Percentiles rank a stretch among this genome's conserved stretches.
Conservation (phyloP, 495 filamentous ascomycete species). For the Jackrogersella minutella region DNA sequence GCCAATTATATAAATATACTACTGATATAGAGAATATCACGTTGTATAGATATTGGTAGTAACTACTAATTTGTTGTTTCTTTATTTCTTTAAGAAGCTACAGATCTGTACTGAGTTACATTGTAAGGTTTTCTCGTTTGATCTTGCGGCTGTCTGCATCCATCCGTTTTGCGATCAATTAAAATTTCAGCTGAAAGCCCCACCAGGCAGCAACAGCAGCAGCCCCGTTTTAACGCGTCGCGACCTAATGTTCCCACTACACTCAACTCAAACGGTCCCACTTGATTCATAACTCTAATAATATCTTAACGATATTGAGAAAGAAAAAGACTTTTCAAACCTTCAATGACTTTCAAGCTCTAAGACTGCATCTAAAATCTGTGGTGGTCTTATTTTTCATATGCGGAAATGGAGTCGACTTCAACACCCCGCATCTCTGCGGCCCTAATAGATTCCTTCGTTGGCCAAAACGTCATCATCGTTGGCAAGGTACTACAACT, state of each 20-base stretch:
- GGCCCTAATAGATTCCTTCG: slow-evolving; percentile 70
- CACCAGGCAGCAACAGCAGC: not conserved
- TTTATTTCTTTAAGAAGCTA: no score
- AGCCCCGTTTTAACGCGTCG: slow-evolving; percentile 9
- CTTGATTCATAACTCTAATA: not conserved
- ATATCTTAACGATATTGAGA: not conserved
- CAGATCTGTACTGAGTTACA: no score
- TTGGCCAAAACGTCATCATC: slow-evolving; percentile 78
- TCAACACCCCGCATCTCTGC: slow-evolving; percentile 77
- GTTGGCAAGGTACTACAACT: slow-evolving; percentile 85
- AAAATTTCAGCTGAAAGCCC: not conserved
- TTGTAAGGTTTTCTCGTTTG: no score
- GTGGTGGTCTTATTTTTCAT: not conserved
- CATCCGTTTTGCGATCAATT: not conserved
- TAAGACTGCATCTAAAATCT: not conserved
- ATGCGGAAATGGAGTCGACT: slow-evolving; percentile 52
- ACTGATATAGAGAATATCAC: no score
- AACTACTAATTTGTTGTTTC: no score
- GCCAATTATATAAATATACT: no score
- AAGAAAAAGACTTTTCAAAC: not conserved
- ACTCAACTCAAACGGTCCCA: not conserved
- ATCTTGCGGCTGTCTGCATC: no score
- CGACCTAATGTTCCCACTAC: not conserved
- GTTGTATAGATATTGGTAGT: no score
- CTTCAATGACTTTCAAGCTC: not conserved